Base-by-base conservation (phyloP, 2,329 filamentous ascomycete species). In the Paraphoma chrysanthemicola region DNA sequence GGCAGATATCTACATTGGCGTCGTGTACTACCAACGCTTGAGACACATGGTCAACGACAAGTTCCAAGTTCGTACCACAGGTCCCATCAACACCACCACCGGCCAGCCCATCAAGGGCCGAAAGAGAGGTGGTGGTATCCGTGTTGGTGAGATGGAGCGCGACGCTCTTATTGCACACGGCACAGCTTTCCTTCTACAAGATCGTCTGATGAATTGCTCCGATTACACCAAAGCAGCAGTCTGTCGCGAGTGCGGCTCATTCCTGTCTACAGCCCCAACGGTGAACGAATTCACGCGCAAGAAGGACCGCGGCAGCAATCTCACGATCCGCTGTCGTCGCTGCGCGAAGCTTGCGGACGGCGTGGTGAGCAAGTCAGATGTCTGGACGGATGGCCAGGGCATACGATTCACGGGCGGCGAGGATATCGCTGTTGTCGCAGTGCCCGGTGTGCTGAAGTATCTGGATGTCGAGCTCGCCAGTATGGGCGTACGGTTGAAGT, bases 21-120 rank as follows among this genome's bases (percentile, higher is more conserved):
- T 97, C 10, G 95, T 99, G 59, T 98, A 98, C 84, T 99, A 99
- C 83, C 95, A 99, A 80, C 89, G 95, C 77, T 85, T 99, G 59
- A 86, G 95, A 76, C 95, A 99, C 88, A 99, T 99, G 95, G 95
- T 99, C 54, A 98, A 97, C 85, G 95, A 99, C 80, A 99, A 99
- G 80, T 99, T 91, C 84, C 95, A 99, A 78, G 95, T 98, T 53
- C 89, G 95, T 78, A 98, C 95, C 2, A 98, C 95, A 0, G 95
- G 95, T 53, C 93, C 93, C 1, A 90, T 97, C 43, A 95, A 95
- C 53, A 87, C 90, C 23, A 87, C 95, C 14, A 98, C 94, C 0
- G 93, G 94, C 31, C 95, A 99, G 76, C 95, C 95, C 41, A 95
- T 99, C 83, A 97, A 98, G 82, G 95, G 95, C 63, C 86, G 95